These are phyloP conservation scores for Rhododendron henanense DNA, from an alignment of 148 eudicot species.

Conservation along the genomic window DNA sequence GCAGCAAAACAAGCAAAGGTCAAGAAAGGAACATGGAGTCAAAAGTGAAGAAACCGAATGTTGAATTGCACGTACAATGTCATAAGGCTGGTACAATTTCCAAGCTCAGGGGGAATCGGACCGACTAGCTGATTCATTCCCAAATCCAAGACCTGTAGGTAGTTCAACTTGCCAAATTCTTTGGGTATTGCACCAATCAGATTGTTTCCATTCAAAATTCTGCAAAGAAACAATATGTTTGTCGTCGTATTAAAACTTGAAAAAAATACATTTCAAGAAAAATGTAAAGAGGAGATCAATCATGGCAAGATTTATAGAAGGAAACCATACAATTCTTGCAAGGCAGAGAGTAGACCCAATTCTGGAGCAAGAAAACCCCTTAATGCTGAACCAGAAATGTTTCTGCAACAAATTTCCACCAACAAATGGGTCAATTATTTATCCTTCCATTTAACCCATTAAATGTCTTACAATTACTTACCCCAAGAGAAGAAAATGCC, in stretches of 20 bases:
- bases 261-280: background rate
- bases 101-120: slow-evolving; percentile 71
- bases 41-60: background rate
- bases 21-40: slow-evolving; percentile 1
- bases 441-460: background rate
- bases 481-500: no score
- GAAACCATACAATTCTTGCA: slow-evolving; percentile 68
- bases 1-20: slow-evolving; percentile 13
- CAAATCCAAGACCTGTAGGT: slow-evolving; percentile 73
- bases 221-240: slow-evolving; percentile 18
- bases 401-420: slow-evolving; percentile 44
- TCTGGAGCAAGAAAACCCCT: slow-evolving; percentile 86
- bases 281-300: background rate
- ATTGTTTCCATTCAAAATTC: slow-evolving; percentile 73
- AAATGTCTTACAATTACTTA: background rate
- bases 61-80: slow-evolving; percentile 48
- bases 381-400: slow-evolving; percentile 72
- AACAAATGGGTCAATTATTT: background rate
- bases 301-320: background rate
- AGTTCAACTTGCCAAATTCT: slow-evolving; percentile 65
- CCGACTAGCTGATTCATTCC: slow-evolving; percentile 72
- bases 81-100: slow-evolving; percentile 51
- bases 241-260: background rate
- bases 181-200: slow-evolving; percentile 80
- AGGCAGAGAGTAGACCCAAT: slow-evolving; percentile 47